These are phyloP conservation scores for Taiwanofungus camphoratus DNA, from an alignment of 1,284 basidiomycete species.

Conservation along the genomic window DNA sequence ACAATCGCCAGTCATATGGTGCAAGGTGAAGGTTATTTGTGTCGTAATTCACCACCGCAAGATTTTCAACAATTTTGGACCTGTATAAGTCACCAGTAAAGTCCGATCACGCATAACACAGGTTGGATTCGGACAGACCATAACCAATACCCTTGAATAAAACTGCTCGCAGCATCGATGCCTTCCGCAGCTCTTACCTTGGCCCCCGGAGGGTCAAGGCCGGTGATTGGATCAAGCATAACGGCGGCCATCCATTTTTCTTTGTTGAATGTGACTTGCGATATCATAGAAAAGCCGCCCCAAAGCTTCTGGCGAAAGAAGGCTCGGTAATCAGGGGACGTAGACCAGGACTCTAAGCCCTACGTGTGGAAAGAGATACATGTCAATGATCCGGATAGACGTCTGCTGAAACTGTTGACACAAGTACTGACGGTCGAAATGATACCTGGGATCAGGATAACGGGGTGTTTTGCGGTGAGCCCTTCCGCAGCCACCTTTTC, in stretches of 20 bases:
- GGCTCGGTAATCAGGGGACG: conserved; percentile 66
- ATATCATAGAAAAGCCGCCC: conserved; percentile 85
- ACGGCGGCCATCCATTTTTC: conserved; percentile 88
- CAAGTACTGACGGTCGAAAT: conserved; percentile 57
- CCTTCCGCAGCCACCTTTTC: conserved; percentile 65
- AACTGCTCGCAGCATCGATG: conserved; percentile 84
- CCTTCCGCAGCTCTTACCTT: conserved; percentile 92
- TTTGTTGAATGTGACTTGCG: conserved; percentile 81
- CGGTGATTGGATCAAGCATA: conserved; percentile 87
- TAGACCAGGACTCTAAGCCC: conserved; percentile 86
- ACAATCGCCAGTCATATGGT: conserved; percentile 88
- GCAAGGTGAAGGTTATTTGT: conserved; percentile 86
- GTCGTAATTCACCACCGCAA: conserved; percentile 88
- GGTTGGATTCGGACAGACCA: conserved; percentile 50
- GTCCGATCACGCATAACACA: conserved; percentile 1
- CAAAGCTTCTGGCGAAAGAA: conserved; percentile 85
- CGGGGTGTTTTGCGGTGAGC: conserved; percentile 68
- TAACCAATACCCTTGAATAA: conserved; percentile 94
- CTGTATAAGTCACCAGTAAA: conserved; percentile 29
- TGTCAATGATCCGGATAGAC: not conserved
- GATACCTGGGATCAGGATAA: conserved; percentile 78
- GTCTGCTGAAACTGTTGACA: not conserved
- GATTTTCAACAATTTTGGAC: conserved; percentile 91
- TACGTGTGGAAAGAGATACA: conserved; percentile 21
- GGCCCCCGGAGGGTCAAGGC: conserved; percentile 85